Evolutionary conservation across 306 rosid species (phyloP).

Genomic region (Begonia loranthoides): DNA sequence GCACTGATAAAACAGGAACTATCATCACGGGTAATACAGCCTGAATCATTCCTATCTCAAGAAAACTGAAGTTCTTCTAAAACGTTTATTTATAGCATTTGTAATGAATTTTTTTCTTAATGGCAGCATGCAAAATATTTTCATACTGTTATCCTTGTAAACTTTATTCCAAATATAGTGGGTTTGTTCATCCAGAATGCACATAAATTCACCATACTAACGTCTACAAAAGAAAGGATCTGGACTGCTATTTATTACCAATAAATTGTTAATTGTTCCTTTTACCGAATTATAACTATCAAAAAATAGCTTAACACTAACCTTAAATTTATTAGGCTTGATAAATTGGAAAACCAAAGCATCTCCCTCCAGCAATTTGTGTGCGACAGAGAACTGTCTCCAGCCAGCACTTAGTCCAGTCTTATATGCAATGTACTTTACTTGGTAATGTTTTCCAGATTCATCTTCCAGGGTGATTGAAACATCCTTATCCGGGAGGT

Average conservation of each 20-base stretch:
- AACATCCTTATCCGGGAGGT: conserved; percentile 54
- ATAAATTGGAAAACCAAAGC: conserved; percentile 77
- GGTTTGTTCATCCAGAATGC: background rate
- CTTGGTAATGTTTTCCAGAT: conserved; percentile 42
- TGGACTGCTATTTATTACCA: too few species aligned
- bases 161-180: background rate
- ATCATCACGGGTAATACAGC: too few species aligned
- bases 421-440: conserved; percentile 70
- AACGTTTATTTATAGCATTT: too few species aligned
- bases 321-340: conserved; percentile 74
- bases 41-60: too few species aligned
- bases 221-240: too few species aligned
- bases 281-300: too few species aligned
- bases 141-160: too few species aligned
- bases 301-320: conserved; percentile 12
- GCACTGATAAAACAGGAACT: too few species aligned
- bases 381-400: conserved; percentile 81
- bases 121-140: too few species aligned
- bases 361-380: conserved; percentile 81
- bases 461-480: conserved; percentile 69
- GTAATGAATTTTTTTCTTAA: too few species aligned
- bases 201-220: conserved; percentile 1
- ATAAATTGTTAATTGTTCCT: background rate
- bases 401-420: conserved; percentile 90
- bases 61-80: too few species aligned